Evolutionary conservation across 305 asterid genomes (phyloP).

Genomic region (Fraxinus dipetala): DNA sequence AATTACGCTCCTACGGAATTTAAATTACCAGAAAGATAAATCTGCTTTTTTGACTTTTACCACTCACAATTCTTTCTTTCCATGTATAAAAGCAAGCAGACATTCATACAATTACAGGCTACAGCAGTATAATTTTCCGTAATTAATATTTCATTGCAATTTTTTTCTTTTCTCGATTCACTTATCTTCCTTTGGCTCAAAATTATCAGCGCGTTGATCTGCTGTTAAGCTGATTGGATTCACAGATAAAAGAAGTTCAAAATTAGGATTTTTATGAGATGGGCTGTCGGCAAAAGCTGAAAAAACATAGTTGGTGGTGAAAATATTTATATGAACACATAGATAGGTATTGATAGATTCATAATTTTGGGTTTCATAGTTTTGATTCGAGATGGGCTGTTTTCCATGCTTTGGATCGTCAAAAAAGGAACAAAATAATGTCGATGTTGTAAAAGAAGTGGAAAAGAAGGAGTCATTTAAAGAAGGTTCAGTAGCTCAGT

Average conservation of each 20-base stretch:
- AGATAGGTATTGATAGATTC: conserved; percentile 8
- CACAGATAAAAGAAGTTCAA: conserved; percentile 25
- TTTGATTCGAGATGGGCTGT: conserved; percentile 45
- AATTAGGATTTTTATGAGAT: conserved; percentile 31
- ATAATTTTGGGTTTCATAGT: conserved; percentile 25
- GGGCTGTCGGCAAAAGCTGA: conserved; percentile 31
- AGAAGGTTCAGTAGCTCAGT: conserved; percentile 40
- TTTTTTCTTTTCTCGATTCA: conserved; percentile 21
- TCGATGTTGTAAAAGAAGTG: conserved; percentile 37
- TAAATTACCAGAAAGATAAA: neutral
- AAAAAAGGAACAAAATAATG: conserved; percentile 28
- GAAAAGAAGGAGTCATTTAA: conserved; percentile 37
- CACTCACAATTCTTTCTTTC: neutral
- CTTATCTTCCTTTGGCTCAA: conserved; percentile 40
- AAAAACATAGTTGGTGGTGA: conserved; percentile 15
- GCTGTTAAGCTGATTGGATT: conserved; percentile 32
- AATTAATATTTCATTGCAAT: neutral
- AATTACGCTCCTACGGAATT: conserved; percentile 24
- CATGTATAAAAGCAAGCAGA: neutral
- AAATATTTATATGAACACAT: conserved; percentile 10
- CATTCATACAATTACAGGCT: neutral
- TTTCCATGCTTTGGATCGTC: conserved; percentile 58
- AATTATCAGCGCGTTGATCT: conserved; percentile 31
- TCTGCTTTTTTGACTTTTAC: conserved; percentile 8
- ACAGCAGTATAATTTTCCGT: neutral